phyloP scores from a whole-genome alignment of 2,329 filamentous ascomycete species.

The Chalara sp. region DNA sequence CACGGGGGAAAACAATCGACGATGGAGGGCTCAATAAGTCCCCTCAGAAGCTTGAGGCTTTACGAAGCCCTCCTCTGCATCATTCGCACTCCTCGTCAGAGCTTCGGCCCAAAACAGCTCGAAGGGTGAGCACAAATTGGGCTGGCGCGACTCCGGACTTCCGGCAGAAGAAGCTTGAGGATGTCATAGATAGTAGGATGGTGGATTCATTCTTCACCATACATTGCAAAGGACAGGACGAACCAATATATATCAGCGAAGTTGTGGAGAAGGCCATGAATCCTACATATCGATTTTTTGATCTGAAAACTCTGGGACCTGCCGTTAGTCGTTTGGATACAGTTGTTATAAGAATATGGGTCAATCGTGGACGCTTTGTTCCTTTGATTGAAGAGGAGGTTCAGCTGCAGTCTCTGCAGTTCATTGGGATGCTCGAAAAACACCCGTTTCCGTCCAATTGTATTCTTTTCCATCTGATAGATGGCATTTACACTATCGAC shows the following conservation, averaged over 20 bases:
- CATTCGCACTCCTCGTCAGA: slow-evolving; percentile 49
- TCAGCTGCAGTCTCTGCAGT: slow-evolving; percentile 68
- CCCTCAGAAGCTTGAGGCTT: slow-evolving; percentile 52
- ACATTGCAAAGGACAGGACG: slow-evolving; percentile 57
- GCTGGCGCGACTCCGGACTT: slow-evolving; percentile 48
- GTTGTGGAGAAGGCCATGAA: slow-evolving; percentile 76
- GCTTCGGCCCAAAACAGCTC: slow-evolving; percentile 32
- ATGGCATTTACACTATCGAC: slow-evolving; percentile 81
- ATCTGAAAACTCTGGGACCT: slow-evolving; percentile 58
- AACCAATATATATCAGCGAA: slow-evolving; percentile 89
- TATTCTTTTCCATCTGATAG: slow-evolving; percentile 75
- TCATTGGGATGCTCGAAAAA: slow-evolving; percentile 64
- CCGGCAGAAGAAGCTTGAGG: slow-evolving; percentile 70
- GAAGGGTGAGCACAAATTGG: slow-evolving; percentile 59
- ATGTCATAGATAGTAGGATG: slow-evolving; percentile 62
- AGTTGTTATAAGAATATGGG: slow-evolving; percentile 70
- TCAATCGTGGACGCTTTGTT: slow-evolving; percentile 48
- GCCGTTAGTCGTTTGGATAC: slow-evolving; percentile 57
- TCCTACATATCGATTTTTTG: slow-evolving; percentile 82
- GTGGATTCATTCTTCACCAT: slow-evolving; percentile 88
- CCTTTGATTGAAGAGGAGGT: slow-evolving; percentile 66
- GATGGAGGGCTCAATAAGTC: slow-evolving; percentile 64
- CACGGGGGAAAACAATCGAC: slow-evolving; percentile 59
- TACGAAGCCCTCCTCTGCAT: slow-evolving; percentile 44
- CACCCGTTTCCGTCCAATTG: slow-evolving; percentile 75